Percentiles rank a stretch among this genome's conserved stretches.
Conservation (phyloP, 345 rosid species). For the Lepidium aucheri region DNA sequence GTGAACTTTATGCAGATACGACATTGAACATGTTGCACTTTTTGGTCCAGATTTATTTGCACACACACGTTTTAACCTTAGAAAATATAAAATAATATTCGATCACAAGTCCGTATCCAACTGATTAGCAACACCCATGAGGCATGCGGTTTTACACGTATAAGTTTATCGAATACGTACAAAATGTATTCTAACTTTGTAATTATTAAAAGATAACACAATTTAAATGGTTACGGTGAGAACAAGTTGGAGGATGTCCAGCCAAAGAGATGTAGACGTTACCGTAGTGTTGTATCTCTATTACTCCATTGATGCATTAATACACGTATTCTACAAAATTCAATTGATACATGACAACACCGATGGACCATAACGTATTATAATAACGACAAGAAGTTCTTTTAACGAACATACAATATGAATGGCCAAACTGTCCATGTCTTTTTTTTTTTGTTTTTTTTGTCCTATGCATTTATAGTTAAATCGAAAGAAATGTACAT, state of each 20-base stretch:
- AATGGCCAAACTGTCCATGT: too few species aligned
- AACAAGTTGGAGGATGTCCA: not conserved
- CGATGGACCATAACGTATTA: not conserved
- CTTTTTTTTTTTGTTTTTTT: too few species aligned
- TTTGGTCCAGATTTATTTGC: not conserved
- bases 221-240: not conserved
- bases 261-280: not conserved
- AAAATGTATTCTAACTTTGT: not conserved
- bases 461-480: too few species aligned
- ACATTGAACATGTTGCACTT: not conserved
- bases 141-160: not conserved
- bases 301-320: not conserved
- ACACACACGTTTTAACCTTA: not conserved
- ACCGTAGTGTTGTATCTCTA: not conserved
- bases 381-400: too few species aligned
- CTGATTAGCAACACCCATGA: not conserved
- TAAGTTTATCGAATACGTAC: not conserved
- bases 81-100: not conserved
- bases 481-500: too few species aligned
- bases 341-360: not conserved
- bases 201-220: not conserved
- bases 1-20: not conserved
- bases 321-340: not conserved
- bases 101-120: not conserved
- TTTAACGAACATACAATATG: too few species aligned